Evolutionary conservation across 2,329 filamentous ascomycete species (phyloP).

Genomic region (Raffaelea albimanens): DNA sequence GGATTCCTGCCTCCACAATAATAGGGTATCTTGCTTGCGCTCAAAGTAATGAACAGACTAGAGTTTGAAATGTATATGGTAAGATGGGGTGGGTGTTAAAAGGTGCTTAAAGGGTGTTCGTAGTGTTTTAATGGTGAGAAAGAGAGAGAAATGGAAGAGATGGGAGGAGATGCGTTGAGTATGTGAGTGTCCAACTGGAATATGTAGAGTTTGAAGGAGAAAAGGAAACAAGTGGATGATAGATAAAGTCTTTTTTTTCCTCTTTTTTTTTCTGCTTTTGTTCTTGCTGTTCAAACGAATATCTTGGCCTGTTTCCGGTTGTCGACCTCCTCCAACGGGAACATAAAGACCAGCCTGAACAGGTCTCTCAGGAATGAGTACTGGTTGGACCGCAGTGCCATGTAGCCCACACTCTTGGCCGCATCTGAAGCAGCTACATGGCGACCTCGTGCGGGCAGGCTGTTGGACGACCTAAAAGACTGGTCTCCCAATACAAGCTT

Average conservation of each 20-base stretch:
- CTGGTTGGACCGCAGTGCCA: slow-evolving; percentile 58
- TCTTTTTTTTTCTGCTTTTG: too few species aligned
- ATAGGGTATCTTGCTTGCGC: neutral
- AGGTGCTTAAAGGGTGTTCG: too few species aligned
- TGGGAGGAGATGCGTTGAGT: neutral
- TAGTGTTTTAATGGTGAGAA: neutral
- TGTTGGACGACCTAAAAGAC: slow-evolving; percentile 46
- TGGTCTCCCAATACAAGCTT: slow-evolving; percentile 68
- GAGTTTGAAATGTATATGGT: neutral
- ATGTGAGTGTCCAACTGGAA: neutral
- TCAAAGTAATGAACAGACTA: neutral
- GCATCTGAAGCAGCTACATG: slow-evolving; percentile 64
- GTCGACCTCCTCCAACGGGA: slow-evolving; percentile 69
- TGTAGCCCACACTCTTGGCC: slow-evolving; percentile 67
- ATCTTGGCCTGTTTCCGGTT: slow-evolving; percentile 56
- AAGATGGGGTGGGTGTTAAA: too few species aligned
- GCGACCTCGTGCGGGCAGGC: slow-evolving; percentile 47
- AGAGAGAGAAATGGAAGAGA: neutral
- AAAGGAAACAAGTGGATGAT: neutral
- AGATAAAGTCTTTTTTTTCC: too few species aligned
- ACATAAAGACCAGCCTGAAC: slow-evolving; percentile 77
- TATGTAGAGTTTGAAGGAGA: neutral
- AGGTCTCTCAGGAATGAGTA: slow-evolving; percentile 76
- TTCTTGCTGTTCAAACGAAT: slow-evolving; percentile 36
- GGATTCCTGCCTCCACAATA: neutral